These are phyloP conservation scores for Trypanosoma grayi DNA, from an alignment of 208 protist species.

Conservation along the genomic window DNA sequence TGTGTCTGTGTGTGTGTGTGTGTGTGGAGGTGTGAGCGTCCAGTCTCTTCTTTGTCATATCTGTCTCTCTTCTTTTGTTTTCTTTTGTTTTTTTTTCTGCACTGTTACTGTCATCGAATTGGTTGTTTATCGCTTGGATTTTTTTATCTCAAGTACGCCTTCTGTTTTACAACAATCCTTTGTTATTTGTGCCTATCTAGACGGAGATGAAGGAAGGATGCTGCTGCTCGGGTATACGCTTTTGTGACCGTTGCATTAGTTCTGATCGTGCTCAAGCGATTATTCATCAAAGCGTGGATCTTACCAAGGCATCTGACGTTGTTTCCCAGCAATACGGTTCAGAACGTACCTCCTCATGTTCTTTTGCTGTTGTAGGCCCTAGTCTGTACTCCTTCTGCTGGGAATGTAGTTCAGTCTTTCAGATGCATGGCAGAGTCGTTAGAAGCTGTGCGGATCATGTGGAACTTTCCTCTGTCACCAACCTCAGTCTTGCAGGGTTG, in stretches of 20 bases:
- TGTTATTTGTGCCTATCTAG: neutral
- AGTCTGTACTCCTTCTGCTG: conserved; percentile 48
- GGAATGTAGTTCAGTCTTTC: conserved; percentile 44
- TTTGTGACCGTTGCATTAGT: conserved; percentile 51
- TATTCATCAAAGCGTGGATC: conserved; percentile 29
- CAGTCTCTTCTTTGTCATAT: neutral
- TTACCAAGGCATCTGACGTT: conserved; percentile 33
- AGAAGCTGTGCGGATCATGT: conserved; percentile 49
- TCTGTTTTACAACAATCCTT: neutral
- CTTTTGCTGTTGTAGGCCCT: conserved; percentile 42
- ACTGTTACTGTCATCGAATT: neutral
- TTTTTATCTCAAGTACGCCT: conserved; percentile 4
- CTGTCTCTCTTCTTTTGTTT: conserved; percentile 18
- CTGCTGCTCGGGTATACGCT: conserved; percentile 72
- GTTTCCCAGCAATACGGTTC: conserved; percentile 46
- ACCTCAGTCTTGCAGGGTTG: conserved; percentile 39
- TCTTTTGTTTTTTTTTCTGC: neutral
- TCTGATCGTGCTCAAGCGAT: conserved; percentile 51
- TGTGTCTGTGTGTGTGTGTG: too few relatives aligned
- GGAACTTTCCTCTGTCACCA: neutral
- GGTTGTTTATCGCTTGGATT: conserved; percentile 10
- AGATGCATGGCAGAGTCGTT: conserved; percentile 10
- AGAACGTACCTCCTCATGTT: conserved; percentile 71
- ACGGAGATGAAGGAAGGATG: conserved; percentile 27
- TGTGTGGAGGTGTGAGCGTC: neutral